Base-by-base conservation (phyloP, 306 rosid genomes). In the Prunus fruticosa region DNA sequence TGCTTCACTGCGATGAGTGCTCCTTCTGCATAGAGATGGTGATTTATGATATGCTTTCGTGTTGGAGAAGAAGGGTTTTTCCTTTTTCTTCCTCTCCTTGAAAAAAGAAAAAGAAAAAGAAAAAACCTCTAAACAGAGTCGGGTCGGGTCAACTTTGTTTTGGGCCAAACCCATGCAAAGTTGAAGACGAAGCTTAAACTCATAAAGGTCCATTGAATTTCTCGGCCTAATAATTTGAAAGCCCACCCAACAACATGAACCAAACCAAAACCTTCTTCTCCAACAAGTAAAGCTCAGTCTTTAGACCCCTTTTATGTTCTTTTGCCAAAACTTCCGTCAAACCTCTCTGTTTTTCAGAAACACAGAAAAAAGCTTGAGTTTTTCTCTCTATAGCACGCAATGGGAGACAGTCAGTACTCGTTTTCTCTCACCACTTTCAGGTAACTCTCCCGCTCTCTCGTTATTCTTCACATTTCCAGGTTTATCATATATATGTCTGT, bases 341-440 rank as follows among this genome's bases (percentile, higher is more conserved):
- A 19, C 49, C 70, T 22, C 45, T 38, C 69, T 20, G 28, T 10
- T 27, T 27, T 15, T 5, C 49, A 47, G 12, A 49, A 58, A 2
- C 43, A 45, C 2, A 4, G 4, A 16, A 11, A 50, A 58, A 50
- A 27, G 13, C 67, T n/a, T 61, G 57, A 25, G 20, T 11, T 70
- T 64, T 11, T 27, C 73, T 72, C 69, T 73, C 74, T 70, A 10
- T 46, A 74, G 64, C 49, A 52, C 71, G 68, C 61, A 69, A 87
- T 84, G 91, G 91, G 91, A 14, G 91, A 87, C 22, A 80, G 85
- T 19, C 87, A 84, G 71, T 87, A 82, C 70, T 84, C 91, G 2
- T 87, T 87, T 54, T 87, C 91, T 58, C 91, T 84, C 75, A 84
- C 88, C 57, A 84, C 88, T 75, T 84, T 87, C 80, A 87, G 88